Evolutionary conservation across 2,329 filamentous ascomycete genomes (phyloP).

Genomic region (Colletotrichum orchidophilum): DNA sequence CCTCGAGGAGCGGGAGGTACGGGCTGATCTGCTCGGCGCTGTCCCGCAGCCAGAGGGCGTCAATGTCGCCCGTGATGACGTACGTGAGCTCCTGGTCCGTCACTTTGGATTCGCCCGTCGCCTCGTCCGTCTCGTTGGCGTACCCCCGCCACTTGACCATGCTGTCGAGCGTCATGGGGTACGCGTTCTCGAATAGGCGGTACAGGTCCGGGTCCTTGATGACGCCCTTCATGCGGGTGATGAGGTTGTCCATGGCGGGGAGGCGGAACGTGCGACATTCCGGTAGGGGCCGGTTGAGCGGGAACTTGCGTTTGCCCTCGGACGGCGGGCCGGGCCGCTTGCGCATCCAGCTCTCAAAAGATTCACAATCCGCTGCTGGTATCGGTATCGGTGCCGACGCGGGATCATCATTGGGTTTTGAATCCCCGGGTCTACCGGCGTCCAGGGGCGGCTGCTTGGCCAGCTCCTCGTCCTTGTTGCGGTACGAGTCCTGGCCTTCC

Average conservation of each 20-base stretch:
- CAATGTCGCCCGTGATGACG: slow-evolving; percentile 85
- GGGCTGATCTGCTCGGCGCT: slow-evolving; percentile 80
- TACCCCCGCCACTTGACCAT: slow-evolving; percentile 81
- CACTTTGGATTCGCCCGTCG: slow-evolving; percentile 35
- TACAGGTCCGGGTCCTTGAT: slow-evolving; percentile 71
- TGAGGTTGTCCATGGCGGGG: slow-evolving; percentile 78
- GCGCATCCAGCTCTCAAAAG: slow-evolving; percentile 28
- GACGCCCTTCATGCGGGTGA: slow-evolving; percentile 54
- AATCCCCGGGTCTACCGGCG: neutral
- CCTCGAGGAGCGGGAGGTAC: slow-evolving; percentile 69
- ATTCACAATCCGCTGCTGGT: neutral
- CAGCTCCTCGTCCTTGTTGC: slow-evolving; percentile 26
- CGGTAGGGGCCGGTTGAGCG: slow-evolving; percentile 79
- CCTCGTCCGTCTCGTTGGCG: slow-evolving; percentile 49
- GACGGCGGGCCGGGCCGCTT: slow-evolving; percentile 52
- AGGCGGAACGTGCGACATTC: slow-evolving; percentile 86
- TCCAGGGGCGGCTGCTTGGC: neutral
- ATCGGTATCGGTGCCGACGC: neutral
- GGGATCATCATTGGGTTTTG: neutral
- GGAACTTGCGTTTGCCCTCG: slow-evolving; percentile 76
- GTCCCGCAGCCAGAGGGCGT: slow-evolving; percentile 89
- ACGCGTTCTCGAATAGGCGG: slow-evolving; percentile 84
- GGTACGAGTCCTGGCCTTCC: slow-evolving; percentile 24
- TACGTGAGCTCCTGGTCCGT: slow-evolving; percentile 74
- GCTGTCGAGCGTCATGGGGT: slow-evolving; percentile 84